These are phyloP conservation scores for Populus tremula DNA, from an alignment of 345 rosid genomes.

Conservation along the genomic window DNA sequence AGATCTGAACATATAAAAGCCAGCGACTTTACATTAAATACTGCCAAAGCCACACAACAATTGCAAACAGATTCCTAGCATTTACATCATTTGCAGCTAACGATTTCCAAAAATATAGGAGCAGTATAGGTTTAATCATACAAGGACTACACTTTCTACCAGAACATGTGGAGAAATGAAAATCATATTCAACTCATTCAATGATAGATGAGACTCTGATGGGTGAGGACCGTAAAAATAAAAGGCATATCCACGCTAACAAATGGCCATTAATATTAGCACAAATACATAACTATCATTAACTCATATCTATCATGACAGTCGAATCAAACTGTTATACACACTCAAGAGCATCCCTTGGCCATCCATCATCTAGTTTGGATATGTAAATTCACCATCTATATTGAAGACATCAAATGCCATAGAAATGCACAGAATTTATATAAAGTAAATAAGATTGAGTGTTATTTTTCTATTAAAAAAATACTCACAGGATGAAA, in stretches of 20 bases:
- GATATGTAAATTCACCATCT: not conserved
- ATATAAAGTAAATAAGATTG: not conserved
- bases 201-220: not conserved
- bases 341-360: not conserved
- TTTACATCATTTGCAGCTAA: not conserved
- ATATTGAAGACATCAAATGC: not conserved
- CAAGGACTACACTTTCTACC: not conserved
- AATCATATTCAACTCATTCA: not conserved
- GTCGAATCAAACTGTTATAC: not conserved
- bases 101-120: not conserved
- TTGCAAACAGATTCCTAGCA: not conserved
- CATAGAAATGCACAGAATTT: not conserved
- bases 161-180: not conserved
- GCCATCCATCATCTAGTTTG: not conserved
- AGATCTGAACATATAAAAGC: conserved; percentile 32
- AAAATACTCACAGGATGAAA: conserved; percentile 52
- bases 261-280: not conserved
- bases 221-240: not conserved
- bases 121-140: not conserved
- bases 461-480: not conserved
- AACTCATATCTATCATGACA: not conserved
- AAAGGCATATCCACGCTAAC: not conserved
- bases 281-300: not conserved
- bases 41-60: not conserved
- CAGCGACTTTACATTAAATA: not conserved